Base-by-base conservation (phyloP, 106 monocot species). In the Xerophyta viscosa region DNA sequence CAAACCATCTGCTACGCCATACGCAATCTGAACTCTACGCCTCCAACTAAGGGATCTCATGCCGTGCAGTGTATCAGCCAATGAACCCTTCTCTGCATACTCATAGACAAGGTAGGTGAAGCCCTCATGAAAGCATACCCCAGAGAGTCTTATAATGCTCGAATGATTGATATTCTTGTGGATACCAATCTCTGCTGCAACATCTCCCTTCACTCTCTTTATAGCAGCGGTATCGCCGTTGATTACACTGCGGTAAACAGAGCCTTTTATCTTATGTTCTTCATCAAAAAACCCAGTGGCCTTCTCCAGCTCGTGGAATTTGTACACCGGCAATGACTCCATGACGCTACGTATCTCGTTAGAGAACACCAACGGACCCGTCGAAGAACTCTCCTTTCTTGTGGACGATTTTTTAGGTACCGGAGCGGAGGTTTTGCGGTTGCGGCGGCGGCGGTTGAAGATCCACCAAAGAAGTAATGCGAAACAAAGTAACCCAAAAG, bases 81-180 rank as follows among this genome's bases (percentile, higher is more conserved):
- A 81, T 9, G 96, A 78, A 0, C 96, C 96, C 8, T 66, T 73
- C 36, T 73, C 72, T 0, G 74, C 88, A 44, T 62, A 89, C 67
- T 96, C 84, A 31, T 77, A 96, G 14, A 98, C 96, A 5, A 98
- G 71, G 66, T 79, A 98, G 24, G 89, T 89, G 60, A 71, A 36
- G 4, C 82, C 85, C 13, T 67, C 65, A 39, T 89, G 78, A 13
- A 68, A 14, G 63, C 89, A 98, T 63, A 89, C 71, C 14, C 89
- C 96, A 0, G 96, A 89, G 30, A 98, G 78, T 31, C 82, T 48
- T 48, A 89, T 58, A 11, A 98, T 56, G 28, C 60, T 89, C 24
- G 78, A 62, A 63, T 98, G 89, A 68, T 82, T 98, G 60, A 89
- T 69, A 41, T 67, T 72, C 50, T 82, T 79, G 42, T 89, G 54